These are phyloP conservation scores for Sphaceloma murrayae DNA, from an alignment of 2,329 filamentous ascomycete genomes.

Conservation along the genomic window DNA sequence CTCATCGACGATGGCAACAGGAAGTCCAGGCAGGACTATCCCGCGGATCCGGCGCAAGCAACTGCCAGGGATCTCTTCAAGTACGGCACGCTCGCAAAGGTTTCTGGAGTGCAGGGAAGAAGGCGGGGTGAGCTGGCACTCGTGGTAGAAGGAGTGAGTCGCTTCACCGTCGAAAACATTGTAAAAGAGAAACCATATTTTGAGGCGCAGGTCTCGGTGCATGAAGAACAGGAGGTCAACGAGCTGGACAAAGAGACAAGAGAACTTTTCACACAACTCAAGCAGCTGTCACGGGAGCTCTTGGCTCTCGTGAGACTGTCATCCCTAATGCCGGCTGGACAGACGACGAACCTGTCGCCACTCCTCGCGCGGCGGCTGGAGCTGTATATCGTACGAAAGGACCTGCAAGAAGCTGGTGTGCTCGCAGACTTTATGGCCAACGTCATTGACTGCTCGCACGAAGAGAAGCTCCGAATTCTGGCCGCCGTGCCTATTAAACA, in stretches of 20 bases:
- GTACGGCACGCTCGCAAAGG: slow-evolving; percentile 61
- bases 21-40: slow-evolving; percentile 36
- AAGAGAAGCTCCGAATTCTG: slow-evolving; percentile 83
- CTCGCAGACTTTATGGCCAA: slow-evolving; percentile 97
- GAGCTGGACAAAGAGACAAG: slow-evolving; percentile 54
- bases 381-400: slow-evolving; percentile 74
- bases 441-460: slow-evolving; percentile 73
- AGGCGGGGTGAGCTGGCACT: slow-evolving; percentile 58
- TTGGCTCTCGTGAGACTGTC: slow-evolving; percentile 76
- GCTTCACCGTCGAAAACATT: slow-evolving; percentile 66
- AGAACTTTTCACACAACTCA: slow-evolving; percentile 68
- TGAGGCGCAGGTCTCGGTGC: slow-evolving; percentile 65
- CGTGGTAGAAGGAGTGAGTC: slow-evolving; percentile 73
- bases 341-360: slow-evolving; percentile 61
- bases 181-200: slow-evolving; percentile 75
- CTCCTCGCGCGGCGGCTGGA: slow-evolving; percentile 80
- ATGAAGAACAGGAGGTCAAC: slow-evolving; percentile 48
- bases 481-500: slow-evolving; percentile 70
- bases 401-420: slow-evolving; percentile 68
- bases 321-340: slow-evolving; percentile 65
- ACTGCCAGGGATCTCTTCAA: slow-evolving; percentile 59
- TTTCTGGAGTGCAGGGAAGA: slow-evolving; percentile 41
- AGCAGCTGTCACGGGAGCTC: slow-evolving; percentile 75
- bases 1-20: slow-evolving; percentile 57
- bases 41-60: slow-evolving; percentile 42